phyloP scores from a whole-genome alignment of 176 grass and related monocot genomes.

The Eremochloa ophiuroides region DNA sequence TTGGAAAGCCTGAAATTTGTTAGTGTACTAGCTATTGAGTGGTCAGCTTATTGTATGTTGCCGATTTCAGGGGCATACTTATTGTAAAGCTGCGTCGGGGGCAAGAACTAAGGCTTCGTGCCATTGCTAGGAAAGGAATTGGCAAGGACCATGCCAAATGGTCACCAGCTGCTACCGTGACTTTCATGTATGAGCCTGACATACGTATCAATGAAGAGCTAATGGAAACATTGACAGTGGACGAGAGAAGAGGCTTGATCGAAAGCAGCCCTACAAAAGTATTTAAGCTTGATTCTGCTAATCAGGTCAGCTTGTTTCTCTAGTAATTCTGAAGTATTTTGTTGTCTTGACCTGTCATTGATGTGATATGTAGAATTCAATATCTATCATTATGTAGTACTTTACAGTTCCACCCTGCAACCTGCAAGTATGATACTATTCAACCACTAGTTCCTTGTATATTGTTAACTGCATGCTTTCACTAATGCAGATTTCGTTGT shows the following conservation, averaged over 20 bases:
- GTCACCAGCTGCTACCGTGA: constrained; percentile 89
- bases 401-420: neutral
- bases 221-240: constrained; percentile 73
- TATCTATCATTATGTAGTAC: neutral
- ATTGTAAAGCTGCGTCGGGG: constrained; percentile 91
- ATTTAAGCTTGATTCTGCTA: constrained; percentile 60
- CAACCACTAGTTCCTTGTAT: neutral
- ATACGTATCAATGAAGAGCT: constrained; percentile 86
- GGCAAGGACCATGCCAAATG: constrained; percentile 97
- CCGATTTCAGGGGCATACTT: constrained; percentile 68
- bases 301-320: constrained; percentile 63
- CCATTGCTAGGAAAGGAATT: constrained; percentile 97
- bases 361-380: neutral
- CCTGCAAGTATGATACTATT: neutral
- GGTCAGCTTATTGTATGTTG: neutral
- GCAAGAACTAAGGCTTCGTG: constrained; percentile 87
- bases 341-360: neutral
- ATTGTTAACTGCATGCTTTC: neutral
- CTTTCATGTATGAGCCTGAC: constrained; percentile 97
- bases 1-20: neutral
- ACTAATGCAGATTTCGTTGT: neutral
- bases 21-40: neutral
- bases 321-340: neutral
- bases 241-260: constrained; percentile 73
- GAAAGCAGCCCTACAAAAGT: constrained; percentile 97